Evolutionary conservation across 2,329 filamentous ascomycete species (phyloP).

Genomic region (Alternaria conjuncta): DNA sequence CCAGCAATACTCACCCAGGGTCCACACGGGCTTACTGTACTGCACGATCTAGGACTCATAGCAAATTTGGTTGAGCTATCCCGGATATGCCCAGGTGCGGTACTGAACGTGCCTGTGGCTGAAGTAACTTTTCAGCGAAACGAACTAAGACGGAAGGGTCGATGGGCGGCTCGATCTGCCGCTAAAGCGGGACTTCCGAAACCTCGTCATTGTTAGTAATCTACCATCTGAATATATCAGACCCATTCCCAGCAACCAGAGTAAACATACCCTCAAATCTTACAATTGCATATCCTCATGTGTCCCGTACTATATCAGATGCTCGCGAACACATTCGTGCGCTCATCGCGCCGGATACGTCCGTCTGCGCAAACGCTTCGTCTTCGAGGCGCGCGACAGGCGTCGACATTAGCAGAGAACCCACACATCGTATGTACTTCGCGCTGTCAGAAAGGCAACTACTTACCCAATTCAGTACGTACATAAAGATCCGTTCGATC

Average conservation of each 20-base stretch:
- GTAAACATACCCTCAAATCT: not conserved
- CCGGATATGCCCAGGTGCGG: not conserved
- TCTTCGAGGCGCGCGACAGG: conserved; percentile 30
- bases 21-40: conserved; percentile 3
- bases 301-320: conserved; percentile 25
- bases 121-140: not conserved
- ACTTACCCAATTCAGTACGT: conserved; percentile 52
- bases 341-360: conserved; percentile 24
- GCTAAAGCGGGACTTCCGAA: conserved; percentile 7
- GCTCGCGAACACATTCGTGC: conserved; percentile 26
- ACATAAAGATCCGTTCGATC: conserved; percentile 53
- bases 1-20: not conserved
- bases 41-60: not conserved
- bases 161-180: conserved; percentile 12
- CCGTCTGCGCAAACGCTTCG: conserved; percentile 18
- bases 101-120: conserved; percentile 1
- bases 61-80: conserved; percentile 1
- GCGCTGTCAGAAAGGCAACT: not conserved
- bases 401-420: conserved; percentile 54
- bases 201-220: conserved; percentile 25
- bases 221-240: conserved; percentile 3
- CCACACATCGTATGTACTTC: conserved; percentile 47
- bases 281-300: conserved; percentile 1
- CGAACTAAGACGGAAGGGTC: not conserved
- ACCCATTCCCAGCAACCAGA: not conserved